Base-by-base conservation (phyloP, 2,329 filamentous ascomycete genomes). In the Talaromyces atroroseus region DNA sequence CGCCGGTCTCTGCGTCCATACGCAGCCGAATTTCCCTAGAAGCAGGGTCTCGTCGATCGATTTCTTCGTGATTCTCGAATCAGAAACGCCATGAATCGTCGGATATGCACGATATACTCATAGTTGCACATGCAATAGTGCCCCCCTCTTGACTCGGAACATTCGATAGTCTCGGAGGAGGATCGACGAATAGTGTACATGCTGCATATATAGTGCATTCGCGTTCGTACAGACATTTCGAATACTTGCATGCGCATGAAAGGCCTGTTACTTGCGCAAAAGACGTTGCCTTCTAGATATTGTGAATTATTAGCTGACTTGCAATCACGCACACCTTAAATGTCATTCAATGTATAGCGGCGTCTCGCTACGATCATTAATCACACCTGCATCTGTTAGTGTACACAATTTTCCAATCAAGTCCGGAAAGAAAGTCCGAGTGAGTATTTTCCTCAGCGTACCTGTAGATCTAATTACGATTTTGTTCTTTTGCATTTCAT, bases 351-450 rank as follows among this genome's bases (percentile, higher is more conserved):
- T n/a, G n/a, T n/a, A n/a, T n/a, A n/a, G n/a, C n/a, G n/a, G n/a
- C n/a, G n/a, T n/a, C n/a, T n/a, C n/a, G n/a, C n/a, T n/a, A n/a
- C n/a, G n/a, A n/a, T n/a, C n/a, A n/a, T n/a, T n/a, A n/a, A n/a
- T n/a, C n/a, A n/a, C n/a, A n/a, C n/a, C n/a, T n/a, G n/a, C n/a
- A n/a, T n/a, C n/a, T n/a, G n/a, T n/a, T n/a, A n/a, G n/a, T 34
- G 7, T 34, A 34, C 32, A 10, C 32, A 34, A 34, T 7, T 3
- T 11, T 11, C 7, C 32, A 10, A 14, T 42, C 11, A 49, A 51
- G 23, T 23, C 36, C 49, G n/a, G 26, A 51, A 18, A 51, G 49
- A 51, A 51, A 51, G 34, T 51, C 36, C 49, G 49, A 40, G 26
- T n/a, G 24, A 3, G 14, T 10, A 10, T 18, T 23, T 36, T n/a